These are phyloP conservation scores for Botrytis pseudocinerea DNA, from an alignment of 2,329 filamentous ascomycete genomes.

Conservation along the genomic window DNA sequence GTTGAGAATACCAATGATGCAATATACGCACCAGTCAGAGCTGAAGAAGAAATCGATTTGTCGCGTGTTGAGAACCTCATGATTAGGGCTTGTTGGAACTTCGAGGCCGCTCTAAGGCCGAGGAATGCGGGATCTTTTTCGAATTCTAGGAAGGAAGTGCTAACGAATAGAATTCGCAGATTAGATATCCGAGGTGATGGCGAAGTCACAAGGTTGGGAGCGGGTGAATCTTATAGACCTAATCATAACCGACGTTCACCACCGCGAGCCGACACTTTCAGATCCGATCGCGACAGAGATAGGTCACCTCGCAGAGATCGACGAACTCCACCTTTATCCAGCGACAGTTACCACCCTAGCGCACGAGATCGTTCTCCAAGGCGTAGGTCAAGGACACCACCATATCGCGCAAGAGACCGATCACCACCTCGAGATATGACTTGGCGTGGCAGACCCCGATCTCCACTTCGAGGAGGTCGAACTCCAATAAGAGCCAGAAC, in stretches of 20 bases:
- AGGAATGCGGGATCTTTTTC: background rate
- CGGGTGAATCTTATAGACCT: slow-evolving; percentile 41
- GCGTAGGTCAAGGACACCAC: slow-evolving; percentile 38
- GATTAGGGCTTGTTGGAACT: background rate
- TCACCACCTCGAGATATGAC: slow-evolving; percentile 32
- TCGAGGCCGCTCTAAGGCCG: background rate
- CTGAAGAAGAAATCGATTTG: background rate
- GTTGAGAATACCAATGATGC: no score
- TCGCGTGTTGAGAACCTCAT: background rate
- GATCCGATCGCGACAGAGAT: slow-evolving; percentile 34
- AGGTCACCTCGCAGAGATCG: slow-evolving; percentile 34
- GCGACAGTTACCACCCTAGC: slow-evolving; percentile 37
- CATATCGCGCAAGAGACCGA: slow-evolving; percentile 36
- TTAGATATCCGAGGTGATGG: slow-evolving; percentile 37
- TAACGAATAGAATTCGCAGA: slow-evolving; percentile 25
- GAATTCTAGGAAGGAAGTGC: slow-evolving; percentile 6
- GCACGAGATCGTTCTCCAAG: slow-evolving; percentile 38
- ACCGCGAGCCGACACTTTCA: slow-evolving; percentile 35
- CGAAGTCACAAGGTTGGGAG: slow-evolving; percentile 40
- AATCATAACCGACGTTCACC: slow-evolving; percentile 35
- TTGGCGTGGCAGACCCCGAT: slow-evolving; percentile 37
- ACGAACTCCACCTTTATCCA: slow-evolving; percentile 34
- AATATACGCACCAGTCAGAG: background rate
- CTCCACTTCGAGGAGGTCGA: slow-evolving; percentile 36
- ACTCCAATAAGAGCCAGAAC: slow-evolving; percentile 42